phyloP scores from a whole-genome alignment of 768 basidiomycete genomes.

The Pisolithus marmoratus region DNA sequence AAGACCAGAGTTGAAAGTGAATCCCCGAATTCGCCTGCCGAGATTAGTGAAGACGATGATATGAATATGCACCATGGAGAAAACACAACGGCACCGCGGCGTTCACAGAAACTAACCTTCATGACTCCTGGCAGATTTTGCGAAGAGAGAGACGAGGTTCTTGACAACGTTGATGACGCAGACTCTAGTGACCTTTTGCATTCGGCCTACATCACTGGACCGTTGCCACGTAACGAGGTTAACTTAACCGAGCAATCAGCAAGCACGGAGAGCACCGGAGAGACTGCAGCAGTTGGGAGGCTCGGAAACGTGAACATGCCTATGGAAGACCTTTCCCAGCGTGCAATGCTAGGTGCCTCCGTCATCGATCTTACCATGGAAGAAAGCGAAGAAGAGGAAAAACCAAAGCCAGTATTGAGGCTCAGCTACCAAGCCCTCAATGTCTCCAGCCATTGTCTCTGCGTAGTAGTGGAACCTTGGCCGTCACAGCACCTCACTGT shows the following conservation, averaged over 20 bases:
- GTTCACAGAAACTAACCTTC: slow-evolving; percentile 29
- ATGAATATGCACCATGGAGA: slow-evolving; percentile 6
- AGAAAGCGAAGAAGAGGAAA: slow-evolving; percentile 66
- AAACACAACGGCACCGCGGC: slow-evolving; percentile 15
- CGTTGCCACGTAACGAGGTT: too few relatives aligned
- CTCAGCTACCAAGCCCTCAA: slow-evolving; percentile 67
- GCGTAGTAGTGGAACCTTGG: slow-evolving; percentile 81
- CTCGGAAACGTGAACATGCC: not conserved
- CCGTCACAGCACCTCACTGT: slow-evolving; percentile 42
- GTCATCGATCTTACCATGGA: slow-evolving; percentile 39
- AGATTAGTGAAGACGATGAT: slow-evolving; percentile 12
- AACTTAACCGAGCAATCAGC: too few relatives aligned
- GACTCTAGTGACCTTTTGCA: slow-evolving; percentile 10
- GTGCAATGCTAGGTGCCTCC: not conserved
- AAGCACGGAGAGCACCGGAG: not conserved
- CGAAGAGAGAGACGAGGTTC: slow-evolving; percentile 18
- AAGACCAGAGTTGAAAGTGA: slow-evolving; percentile 34
- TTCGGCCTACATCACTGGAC: not conserved
- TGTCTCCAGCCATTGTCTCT: slow-evolving; percentile 68
- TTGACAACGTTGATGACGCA: slow-evolving; percentile 7
- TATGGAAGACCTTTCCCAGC: slow-evolving; percentile 1
- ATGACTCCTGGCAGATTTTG: slow-evolving; percentile 19
- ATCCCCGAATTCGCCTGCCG: slow-evolving; percentile 15
- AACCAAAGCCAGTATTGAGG: slow-evolving; percentile 60
- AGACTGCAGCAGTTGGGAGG: not conserved